Evolutionary conservation across 371 early-diverging fungal species (phyloP).

Genomic region (Fennellomyces sp.): DNA sequence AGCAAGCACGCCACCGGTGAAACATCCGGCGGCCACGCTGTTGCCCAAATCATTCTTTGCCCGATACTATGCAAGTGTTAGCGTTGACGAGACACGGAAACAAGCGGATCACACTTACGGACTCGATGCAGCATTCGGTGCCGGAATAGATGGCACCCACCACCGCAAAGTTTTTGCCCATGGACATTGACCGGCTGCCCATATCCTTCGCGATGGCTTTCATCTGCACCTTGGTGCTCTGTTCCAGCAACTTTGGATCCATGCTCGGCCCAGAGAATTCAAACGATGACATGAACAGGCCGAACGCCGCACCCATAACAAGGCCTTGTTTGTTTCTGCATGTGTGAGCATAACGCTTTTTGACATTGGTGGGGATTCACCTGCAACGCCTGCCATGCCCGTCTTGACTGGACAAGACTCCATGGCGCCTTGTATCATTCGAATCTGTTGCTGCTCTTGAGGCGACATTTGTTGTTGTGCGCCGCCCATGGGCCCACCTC

Average conservation of each 20-base stretch:
- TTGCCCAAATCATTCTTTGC: constrained; percentile 95
- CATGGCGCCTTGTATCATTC: constrained; percentile 50
- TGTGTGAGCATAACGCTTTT: no score
- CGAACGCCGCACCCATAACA: constrained; percentile 90
- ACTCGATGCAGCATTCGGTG: constrained; percentile 94
- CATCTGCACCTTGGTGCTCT: constrained; percentile 79
- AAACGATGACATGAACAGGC: constrained; percentile 90
- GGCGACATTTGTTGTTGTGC: constrained; percentile 22
- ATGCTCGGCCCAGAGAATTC: constrained; percentile 72
- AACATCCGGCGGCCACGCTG: constrained; percentile 88
- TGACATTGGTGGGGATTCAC: no score
- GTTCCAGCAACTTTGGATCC: constrained; percentile 61
- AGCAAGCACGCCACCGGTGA: constrained; percentile 91
- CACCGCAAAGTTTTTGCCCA: constrained; percentile 94
- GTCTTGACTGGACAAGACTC: constrained; percentile 82
- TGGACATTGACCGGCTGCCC: constrained; percentile 75
- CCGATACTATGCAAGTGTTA: constrained; percentile 67
- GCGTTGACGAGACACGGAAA: not conserved
- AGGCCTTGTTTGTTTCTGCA: constrained; percentile 62
- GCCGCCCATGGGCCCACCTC: not conserved
- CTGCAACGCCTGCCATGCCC: constrained; percentile 75
- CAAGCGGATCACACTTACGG: constrained; percentile 51
- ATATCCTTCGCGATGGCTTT: constrained; percentile 86
- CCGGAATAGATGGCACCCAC: constrained; percentile 92
- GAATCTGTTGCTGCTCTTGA: constrained; percentile 44